Evolutionary conservation across 306 rosid genomes (phyloP), one percentile per base, ranked within the genome.

Genomic region (Gastrolobium bilobum): DNA sequence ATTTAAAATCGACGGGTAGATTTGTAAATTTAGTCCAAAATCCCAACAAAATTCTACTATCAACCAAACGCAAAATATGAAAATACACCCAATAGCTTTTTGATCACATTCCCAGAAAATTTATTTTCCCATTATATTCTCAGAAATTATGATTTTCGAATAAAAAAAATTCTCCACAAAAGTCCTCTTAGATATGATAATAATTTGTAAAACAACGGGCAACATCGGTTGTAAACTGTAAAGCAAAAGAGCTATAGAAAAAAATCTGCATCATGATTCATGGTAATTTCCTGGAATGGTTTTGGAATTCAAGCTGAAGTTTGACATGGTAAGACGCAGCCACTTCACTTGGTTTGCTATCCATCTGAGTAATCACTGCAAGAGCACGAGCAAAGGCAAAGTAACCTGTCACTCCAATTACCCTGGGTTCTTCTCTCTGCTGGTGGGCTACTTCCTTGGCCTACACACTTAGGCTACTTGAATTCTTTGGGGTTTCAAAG

Each of bases 381-480:
- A 85, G 13, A 33, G 94, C 97, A 8, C 89, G 87, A 11, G 94
- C 97, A 84, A 91, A 89, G 6, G 97, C 94, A 75, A 91, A 89
- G 10, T 86, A 88, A 10, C 92, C 91, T 5, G 92, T 89, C 59
- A 94, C 97, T 2, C 94, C 94, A 7, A 89, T 81, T 40, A 91
- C 92, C 0, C 74, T 78, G 51, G 86, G 86, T 50, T 84, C 88
- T 38, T 86, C 84, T 20, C 3, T 60, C 57, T 71, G 80, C 50
- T 83, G 59, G 13, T 75, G 81, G 2, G 80, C 81, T n/a, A 62
- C 79, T 50, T 74, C 84, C 65, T 76, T 80, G 58, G 89, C 90
- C 74, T 78, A 73, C 31, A 91, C 86, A 40, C 94, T 76, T 4
- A 91, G 74, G 79, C 91, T 88, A 6, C 97, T 94, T 0, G 89